A percentile compares a stretch with the other conserved stretches of the same genome.
Conservation (phyloP, 805 yeast species). For the Saccharomycopsis amapae region DNA sequence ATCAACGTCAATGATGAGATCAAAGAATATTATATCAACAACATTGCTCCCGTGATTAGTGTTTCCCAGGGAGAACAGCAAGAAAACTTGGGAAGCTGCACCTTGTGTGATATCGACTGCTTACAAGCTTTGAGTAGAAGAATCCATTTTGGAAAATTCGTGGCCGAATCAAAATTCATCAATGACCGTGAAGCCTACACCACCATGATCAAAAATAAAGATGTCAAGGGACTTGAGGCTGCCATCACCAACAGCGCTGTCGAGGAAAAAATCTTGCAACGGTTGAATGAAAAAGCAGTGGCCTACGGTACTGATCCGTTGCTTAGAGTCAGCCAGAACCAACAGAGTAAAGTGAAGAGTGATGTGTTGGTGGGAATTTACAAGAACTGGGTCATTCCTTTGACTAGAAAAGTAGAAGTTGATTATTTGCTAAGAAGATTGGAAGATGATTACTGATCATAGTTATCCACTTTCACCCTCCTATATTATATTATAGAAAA, state of each 20-base stretch:
- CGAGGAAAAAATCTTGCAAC: constrained; percentile 71
- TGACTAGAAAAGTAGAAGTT: constrained; percentile 92
- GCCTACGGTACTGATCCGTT: constrained; percentile 88
- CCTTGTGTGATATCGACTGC: constrained; percentile 76
- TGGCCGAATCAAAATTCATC: constrained; percentile 89
- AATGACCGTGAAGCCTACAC: constrained; percentile 58
- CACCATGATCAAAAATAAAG: constrained; percentile 55
- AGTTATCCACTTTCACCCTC: not conserved
- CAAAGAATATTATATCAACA: constrained; percentile 54
- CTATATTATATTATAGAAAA: too few species aligned
- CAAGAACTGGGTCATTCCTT: constrained; percentile 82
- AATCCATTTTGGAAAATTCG: constrained; percentile 95
- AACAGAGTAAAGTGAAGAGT: constrained; percentile 71
- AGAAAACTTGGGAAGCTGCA: constrained; percentile 84
- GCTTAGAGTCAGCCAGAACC: constrained; percentile 56
- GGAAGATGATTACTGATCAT: constrained; percentile 44
- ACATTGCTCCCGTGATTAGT: constrained; percentile 71
- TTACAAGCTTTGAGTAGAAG: constrained; percentile 85
- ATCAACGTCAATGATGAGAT: constrained; percentile 71
- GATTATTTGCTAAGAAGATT: constrained; percentile 82
- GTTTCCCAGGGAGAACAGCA: constrained; percentile 63
- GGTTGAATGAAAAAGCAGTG: constrained; percentile 74
- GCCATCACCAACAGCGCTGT: constrained; percentile 85
- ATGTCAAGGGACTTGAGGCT: constrained; percentile 63
- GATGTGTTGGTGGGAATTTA: constrained; percentile 77